phyloP scores from a whole-genome alignment of 2,329 filamentous ascomycete species.

The Ophiognomonia clavigignenti-juglandacearum region DNA sequence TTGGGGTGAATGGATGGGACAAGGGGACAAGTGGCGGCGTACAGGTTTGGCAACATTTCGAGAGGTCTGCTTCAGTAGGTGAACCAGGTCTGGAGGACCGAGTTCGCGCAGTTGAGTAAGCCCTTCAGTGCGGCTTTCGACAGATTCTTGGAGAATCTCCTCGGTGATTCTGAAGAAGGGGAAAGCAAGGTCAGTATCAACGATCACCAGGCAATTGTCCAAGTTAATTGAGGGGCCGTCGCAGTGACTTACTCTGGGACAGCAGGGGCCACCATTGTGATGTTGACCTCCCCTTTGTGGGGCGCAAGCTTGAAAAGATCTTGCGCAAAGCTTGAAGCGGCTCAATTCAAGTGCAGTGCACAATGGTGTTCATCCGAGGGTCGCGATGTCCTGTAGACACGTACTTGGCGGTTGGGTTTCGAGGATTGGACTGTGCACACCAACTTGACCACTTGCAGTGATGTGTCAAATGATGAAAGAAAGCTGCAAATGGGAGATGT shows the following conservation, averaged over 20 bases:
- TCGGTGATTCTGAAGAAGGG: constrained; percentile 76
- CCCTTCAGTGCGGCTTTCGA: constrained; percentile 88
- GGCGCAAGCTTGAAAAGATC: constrained; percentile 5
- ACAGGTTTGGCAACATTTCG: constrained; percentile 55
- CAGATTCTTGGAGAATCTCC: constrained; percentile 84
- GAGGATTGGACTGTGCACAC: background rate
- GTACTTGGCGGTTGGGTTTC: too few species aligned
- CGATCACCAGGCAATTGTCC: background rate
- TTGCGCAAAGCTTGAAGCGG: constrained; percentile 7
- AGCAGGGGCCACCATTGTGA: constrained; percentile 66
- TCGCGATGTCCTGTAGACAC: constrained; percentile 7
- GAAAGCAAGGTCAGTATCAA: constrained; percentile 20
- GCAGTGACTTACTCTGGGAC: constrained; percentile 61
- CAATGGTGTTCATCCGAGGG: too few species aligned
- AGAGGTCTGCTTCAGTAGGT: constrained; percentile 74
- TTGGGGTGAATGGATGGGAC: too few species aligned
- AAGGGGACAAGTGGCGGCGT: constrained; percentile 12
- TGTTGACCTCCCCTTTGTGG: constrained; percentile 11
- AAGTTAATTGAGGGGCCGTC: constrained; percentile 7
- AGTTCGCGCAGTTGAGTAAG: constrained; percentile 83
- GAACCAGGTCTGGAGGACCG: constrained; percentile 91
- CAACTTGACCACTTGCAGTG: too few species aligned
- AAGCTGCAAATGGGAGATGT: background rate
- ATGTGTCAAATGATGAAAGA: too few species aligned
- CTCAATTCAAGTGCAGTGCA: constrained; percentile 3